These are phyloP conservation scores for Fusarium denticulatum DNA, from an alignment of 2,329 filamentous ascomycete genomes.

Conservation along the genomic window DNA sequence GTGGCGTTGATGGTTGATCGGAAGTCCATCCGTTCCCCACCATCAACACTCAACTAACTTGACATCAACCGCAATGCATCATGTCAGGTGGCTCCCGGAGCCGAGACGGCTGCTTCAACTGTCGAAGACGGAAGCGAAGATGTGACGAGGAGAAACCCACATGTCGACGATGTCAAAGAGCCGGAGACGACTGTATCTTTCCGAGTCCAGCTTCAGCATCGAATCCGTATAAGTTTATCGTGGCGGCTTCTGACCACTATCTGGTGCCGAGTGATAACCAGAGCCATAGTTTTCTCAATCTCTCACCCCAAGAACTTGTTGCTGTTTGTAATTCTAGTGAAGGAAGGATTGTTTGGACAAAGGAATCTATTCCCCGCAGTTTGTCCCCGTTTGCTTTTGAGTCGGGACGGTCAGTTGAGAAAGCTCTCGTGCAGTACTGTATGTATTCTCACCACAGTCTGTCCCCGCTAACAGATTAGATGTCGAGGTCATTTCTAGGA, in stretches of 20 bases:
- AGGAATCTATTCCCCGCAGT: slow-evolving; percentile 1
- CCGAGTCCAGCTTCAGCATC: slow-evolving; percentile 25
- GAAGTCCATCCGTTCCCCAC: slow-evolving; percentile 10
- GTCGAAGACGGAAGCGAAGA: slow-evolving; percentile 60
- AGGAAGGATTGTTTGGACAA: not conserved
- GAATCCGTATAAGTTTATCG: slow-evolving; percentile 36
- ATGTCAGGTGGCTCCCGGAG: slow-evolving; percentile 38
- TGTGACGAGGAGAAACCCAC: slow-evolving; percentile 52
- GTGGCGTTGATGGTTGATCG: slow-evolving; percentile 3
- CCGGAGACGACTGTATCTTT: slow-evolving; percentile 32
- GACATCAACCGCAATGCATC: slow-evolving; percentile 16
- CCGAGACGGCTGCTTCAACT: slow-evolving; percentile 53
- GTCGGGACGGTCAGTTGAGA: slow-evolving; percentile 13
- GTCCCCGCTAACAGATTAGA: slow-evolving; percentile 23
- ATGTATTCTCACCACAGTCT: not conserved
- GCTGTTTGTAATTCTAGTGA: not conserved
- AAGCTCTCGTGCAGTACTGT: slow-evolving; percentile 39
- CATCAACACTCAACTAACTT: not conserved
- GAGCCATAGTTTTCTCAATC: slow-evolving; percentile 27
- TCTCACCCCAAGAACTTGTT: slow-evolving; percentile 28
- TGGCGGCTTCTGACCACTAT: slow-evolving; percentile 30
- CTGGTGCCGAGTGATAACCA: slow-evolving; percentile 4
- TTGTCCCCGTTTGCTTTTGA: slow-evolving; percentile 23
- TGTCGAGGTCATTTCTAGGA: slow-evolving; percentile 35
- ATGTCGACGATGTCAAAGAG: slow-evolving; percentile 26